Evolutionary conservation across 2,329 filamentous ascomycete species (phyloP).

Genomic region (Coniochaeta prunicola): DNA sequence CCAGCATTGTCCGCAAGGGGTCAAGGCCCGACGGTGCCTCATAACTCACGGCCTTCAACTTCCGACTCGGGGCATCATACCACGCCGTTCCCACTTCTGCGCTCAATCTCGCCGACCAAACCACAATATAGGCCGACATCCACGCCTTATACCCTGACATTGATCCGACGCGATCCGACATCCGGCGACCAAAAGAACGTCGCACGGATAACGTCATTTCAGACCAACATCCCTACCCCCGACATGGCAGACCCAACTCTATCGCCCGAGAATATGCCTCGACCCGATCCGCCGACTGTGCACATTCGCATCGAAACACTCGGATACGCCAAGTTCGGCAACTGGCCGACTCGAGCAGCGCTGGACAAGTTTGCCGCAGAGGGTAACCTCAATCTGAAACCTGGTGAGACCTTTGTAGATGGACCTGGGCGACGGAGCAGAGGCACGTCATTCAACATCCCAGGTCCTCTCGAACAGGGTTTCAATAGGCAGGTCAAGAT

Average conservation of each 20-base stretch:
- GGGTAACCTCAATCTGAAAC: neutral
- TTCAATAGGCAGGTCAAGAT: conserved; percentile 52
- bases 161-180: conserved; percentile 68
- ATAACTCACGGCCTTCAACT: neutral
- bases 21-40: too few species aligned
- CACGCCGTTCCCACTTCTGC: conserved; percentile 9
- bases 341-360: conserved; percentile 32
- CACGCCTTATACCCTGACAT: conserved; percentile 46
- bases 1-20: neutral
- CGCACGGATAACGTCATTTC: conserved; percentile 53
- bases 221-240: conserved; percentile 28
- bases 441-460: neutral
- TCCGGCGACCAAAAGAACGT: conserved; percentile 70
- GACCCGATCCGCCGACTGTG: conserved; percentile 31
- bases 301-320: conserved; percentile 46
- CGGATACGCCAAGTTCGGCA: conserved; percentile 51
- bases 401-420: conserved; percentile 2
- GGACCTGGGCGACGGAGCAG: neutral
- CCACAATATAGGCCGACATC: conserved; percentile 14
- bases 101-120: conserved; percentile 29
- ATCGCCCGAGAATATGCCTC: conserved; percentile 15
- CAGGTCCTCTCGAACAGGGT: conserved; percentile 16
- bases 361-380: conserved; percentile 19
- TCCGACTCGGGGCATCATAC: conserved; percentile 2
- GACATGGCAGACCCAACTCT: conserved; percentile 15